A percentile compares a stretch with the other conserved stretches of the same genome.
Conservation (phyloP, 176 grass and related monocot species). For the Avena sativa region DNA sequence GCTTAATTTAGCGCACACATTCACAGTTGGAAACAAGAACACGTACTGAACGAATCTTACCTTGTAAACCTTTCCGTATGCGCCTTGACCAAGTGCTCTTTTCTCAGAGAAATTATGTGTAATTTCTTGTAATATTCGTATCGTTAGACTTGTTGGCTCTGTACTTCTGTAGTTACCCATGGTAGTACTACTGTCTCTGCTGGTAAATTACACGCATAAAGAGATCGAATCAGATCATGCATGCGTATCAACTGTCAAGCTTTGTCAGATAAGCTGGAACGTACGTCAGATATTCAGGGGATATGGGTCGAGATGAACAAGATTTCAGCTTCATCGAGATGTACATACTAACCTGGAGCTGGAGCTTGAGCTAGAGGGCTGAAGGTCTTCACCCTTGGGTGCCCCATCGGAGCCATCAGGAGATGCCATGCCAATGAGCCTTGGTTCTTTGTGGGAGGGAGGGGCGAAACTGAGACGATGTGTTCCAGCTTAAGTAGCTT, state of each 20-base stretch:
- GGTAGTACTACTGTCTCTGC: no score
- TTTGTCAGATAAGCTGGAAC: not conserved
- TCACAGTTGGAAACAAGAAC: no score
- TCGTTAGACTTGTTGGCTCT: no score
- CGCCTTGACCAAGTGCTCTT: not conserved
- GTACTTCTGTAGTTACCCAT: no score
- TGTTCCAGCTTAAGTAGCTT: no score
- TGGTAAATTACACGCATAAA: not conserved
- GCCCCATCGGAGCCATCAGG: not conserved
- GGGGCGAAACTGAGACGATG: no score
- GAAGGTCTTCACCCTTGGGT: not conserved
- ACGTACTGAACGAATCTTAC: not conserved
- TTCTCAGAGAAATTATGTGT: not conserved
- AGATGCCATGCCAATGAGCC: not conserved
- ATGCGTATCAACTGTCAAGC: not conserved
- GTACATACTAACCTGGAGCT: not conserved
- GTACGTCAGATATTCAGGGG: no score
- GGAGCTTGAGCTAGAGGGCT: not conserved
- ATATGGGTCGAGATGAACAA: no score
- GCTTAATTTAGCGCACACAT: no score
- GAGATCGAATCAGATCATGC: no score
- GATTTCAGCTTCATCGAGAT: not conserved
- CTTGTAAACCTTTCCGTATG: slow-evolving; percentile 5
- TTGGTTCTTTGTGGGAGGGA: no score
- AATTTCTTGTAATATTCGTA: not conserved